Evolutionary conservation across 1,139 yeast genomes (phyloP).

Genomic region (Blastobotrys apis): DNA sequence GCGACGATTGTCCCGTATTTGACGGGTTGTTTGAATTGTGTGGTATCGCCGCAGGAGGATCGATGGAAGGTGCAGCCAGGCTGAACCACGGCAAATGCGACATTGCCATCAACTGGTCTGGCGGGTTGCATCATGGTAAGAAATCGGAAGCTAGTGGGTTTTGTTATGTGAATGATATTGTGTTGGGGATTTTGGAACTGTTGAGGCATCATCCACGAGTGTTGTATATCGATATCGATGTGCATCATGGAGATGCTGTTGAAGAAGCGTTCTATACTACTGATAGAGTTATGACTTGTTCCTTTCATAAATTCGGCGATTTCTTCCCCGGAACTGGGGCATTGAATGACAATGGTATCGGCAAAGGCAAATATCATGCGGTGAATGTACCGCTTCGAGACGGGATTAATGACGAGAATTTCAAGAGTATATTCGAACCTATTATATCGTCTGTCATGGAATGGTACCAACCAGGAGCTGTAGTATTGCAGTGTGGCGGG

Average conservation of each 20-base stretch:
- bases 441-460: slow-evolving; percentile 75
- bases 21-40: slow-evolving; percentile 95
- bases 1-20: slow-evolving; percentile 95
- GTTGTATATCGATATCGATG: slow-evolving; percentile 90
- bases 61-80: slow-evolving; percentile 95
- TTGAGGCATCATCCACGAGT: slow-evolving; percentile 91
- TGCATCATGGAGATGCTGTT: slow-evolving; percentile 98
- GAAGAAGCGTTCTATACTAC: slow-evolving; percentile 96
- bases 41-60: slow-evolving; percentile 92
- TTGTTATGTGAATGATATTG: slow-evolving; percentile 88
- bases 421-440: slow-evolving; percentile 84
- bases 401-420: slow-evolving; percentile 87
- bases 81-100: slow-evolving; percentile 90
- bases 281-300: slow-evolving; percentile 94
- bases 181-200: slow-evolving; percentile 82
- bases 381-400: slow-evolving; percentile 88
- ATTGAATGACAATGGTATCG: slow-evolving; percentile 81
- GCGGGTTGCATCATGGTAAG: slow-evolving; percentile 96
- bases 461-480: slow-evolving; percentile 91
- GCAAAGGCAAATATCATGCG: slow-evolving; percentile 81
- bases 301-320: slow-evolving; percentile 95
- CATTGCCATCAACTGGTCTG: slow-evolving; percentile 94
- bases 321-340: slow-evolving; percentile 97
- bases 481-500: slow-evolving; percentile 81
- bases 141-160: slow-evolving; percentile 95